These are phyloP conservation scores for Apiospora saccharicola DNA, from an alignment of 2,329 filamentous ascomycete genomes.

Conservation along the genomic window DNA sequence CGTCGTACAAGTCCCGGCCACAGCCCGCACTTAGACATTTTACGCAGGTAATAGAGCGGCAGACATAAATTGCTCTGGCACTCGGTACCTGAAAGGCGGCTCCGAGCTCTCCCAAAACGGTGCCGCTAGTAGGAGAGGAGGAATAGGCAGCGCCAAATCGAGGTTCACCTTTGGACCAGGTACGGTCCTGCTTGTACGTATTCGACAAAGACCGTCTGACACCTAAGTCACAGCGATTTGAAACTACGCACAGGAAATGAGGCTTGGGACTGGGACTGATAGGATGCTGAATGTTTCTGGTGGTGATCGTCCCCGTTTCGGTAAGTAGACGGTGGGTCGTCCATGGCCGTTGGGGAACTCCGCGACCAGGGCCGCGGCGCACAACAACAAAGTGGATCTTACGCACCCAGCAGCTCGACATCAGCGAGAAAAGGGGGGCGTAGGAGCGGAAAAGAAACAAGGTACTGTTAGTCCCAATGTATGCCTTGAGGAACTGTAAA, in stretches of 20 bases:
- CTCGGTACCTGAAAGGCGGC: conserved; percentile 11
- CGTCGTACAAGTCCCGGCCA: conserved; percentile 9
- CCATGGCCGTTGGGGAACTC: conserved; percentile 44
- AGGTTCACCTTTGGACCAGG: conserved; percentile 1
- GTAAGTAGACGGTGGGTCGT: conserved; percentile 28
- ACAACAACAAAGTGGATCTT: conserved; percentile 29
- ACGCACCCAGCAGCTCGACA: conserved; percentile 17
- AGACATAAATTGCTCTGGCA: not conserved
- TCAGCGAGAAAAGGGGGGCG: conserved; percentile 9
- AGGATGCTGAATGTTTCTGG: conserved; percentile 28
- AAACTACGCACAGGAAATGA: conserved; percentile 19
- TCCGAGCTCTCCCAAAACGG: not conserved
- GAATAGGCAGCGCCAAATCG: not conserved
- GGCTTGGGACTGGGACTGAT: conserved; percentile 15
- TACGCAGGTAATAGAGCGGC: conserved; percentile 5
- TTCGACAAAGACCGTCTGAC: conserved; percentile 1
- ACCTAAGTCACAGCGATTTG: conserved; percentile 14
- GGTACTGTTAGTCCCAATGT: conserved; percentile 26
- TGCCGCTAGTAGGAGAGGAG: not conserved
- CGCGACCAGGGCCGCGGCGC: conserved; percentile 36
- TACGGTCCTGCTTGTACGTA: conserved; percentile 14
- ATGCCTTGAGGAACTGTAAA: conserved; percentile 21
- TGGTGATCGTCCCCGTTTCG: conserved; percentile 34
- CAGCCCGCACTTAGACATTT: conserved; percentile 14
- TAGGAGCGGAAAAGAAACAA: conserved; percentile 23